Evolutionary conservation across 1,139 yeast genomes (phyloP).

Genomic region (Pichia sp.): DNA sequence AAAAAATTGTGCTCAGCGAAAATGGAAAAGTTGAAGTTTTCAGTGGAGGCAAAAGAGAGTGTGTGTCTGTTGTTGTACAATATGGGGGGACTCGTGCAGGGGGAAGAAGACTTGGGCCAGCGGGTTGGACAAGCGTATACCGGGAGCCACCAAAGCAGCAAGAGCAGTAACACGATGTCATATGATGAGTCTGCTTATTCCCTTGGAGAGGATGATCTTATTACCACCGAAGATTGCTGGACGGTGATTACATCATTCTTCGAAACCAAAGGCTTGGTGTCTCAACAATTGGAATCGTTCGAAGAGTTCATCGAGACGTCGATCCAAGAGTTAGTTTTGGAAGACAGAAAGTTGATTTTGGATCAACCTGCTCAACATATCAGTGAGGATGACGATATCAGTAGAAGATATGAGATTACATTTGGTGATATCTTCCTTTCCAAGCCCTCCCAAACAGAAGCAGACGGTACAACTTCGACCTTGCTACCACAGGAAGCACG

Average conservation of each 20-base stretch:
- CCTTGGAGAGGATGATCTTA: slow-evolving; percentile 28
- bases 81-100: not conserved
- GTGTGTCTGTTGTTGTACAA: not conserved
- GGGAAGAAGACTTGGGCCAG: not conserved
- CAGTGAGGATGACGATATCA: slow-evolving; percentile 81
- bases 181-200: slow-evolving; percentile 13
- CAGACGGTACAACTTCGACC: slow-evolving; percentile 98
- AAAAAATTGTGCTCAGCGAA: slow-evolving; percentile 1
- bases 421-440: slow-evolving; percentile 96
- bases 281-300: slow-evolving; percentile 96
- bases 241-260: slow-evolving; percentile 94
- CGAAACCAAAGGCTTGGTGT: slow-evolving; percentile 93
- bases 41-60: not conserved
- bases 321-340: slow-evolving; percentile 94
- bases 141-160: slow-evolving; percentile 1
- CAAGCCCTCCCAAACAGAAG: slow-evolving; percentile 97
- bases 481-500: slow-evolving; percentile 99
- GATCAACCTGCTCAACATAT: slow-evolving; percentile 99
- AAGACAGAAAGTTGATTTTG: slow-evolving; percentile 86
- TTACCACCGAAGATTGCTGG: slow-evolving; percentile 99
- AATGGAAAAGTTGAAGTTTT: not conserved
- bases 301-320: slow-evolving; percentile 97
- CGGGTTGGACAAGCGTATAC: not conserved
- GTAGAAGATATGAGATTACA: slow-evolving; percentile 88
- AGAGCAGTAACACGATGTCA: slow-evolving; percentile 3